Base-by-base conservation (phyloP, 176 grass and related monocot genomes). In the Aegilops sharonensis region DNA sequence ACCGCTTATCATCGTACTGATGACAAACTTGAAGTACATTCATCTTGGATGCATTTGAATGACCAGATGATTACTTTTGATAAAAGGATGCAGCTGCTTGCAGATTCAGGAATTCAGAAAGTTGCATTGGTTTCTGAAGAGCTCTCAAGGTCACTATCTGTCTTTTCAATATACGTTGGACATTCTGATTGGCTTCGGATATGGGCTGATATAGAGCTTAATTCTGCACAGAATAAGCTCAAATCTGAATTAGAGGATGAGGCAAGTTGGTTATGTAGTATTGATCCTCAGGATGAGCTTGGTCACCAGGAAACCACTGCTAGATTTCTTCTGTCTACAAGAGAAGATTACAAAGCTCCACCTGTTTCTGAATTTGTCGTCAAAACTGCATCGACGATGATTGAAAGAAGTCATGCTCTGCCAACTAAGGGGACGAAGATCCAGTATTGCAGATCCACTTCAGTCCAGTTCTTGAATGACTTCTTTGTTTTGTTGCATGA, bases 141-240 rank as follows among this genome's bases (percentile, higher is more conserved):
- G 45, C 37, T 90, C 32, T 92, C 87, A 50, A 89, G 87, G 83
- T 94, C 96, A 20, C 87, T 95, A 64, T 91, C 92, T 31, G 87
- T 92, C 70, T 91, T 95, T 62, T 95, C 96, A 64, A 86, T 94
- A 86, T 98, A 95, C 60, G 63, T 72, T 65, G 90, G 91, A 12
- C 93, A 98, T 88, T 89, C 88, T 62, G 88, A 98, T 74, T 98
- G 96, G 93, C 92, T 98, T 91, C 84, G 80, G 50, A 95, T 94
- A 63, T 98, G 96, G 93, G 88, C 90, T 52, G 66, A 79, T 52
- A 89, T 95, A 79, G 96, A 98, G 82, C 86, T 95, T 77, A 79
- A 64, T 78, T 89, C 86, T 80, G 88, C 96, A 68, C 84, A 89
- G 31, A 79, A 88, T 68, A 95, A 95, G 66, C 80, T 95, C 68